A percentile compares a stretch with the other conserved stretches of the same genome.
phyloP scores from a whole-genome alignment of 78 protist species.

The Dictyostelium discoideum region dicty_2.7 NC_007090.3:2916001-2916500 shows the following conservation, averaged over 20 bases:
- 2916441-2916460: constrained; percentile 74
- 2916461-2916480: constrained; percentile 79
- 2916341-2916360: neutral
- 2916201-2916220: neutral
- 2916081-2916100: neutral
- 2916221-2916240: neutral
- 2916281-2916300: constrained; percentile 83
- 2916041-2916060: neutral
- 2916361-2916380: neutral
- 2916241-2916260: neutral
- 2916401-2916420: constrained; percentile 13
- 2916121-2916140: neutral
- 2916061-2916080: neutral
- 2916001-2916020: constrained; percentile 12
- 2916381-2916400: constrained; percentile 75
- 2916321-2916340: neutral
- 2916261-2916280: neutral
- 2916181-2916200: neutral
- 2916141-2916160: neutral
- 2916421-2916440: constrained; percentile 50
- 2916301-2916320: constrained; percentile 56
- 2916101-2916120: neutral
- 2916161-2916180: constrained; percentile 5
- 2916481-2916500: constrained; percentile 68
- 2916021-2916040: constrained; percentile 32